phyloP scores from a whole-genome alignment of 2,329 filamentous ascomycete species.

The Fonsecaea erecta region DNA sequence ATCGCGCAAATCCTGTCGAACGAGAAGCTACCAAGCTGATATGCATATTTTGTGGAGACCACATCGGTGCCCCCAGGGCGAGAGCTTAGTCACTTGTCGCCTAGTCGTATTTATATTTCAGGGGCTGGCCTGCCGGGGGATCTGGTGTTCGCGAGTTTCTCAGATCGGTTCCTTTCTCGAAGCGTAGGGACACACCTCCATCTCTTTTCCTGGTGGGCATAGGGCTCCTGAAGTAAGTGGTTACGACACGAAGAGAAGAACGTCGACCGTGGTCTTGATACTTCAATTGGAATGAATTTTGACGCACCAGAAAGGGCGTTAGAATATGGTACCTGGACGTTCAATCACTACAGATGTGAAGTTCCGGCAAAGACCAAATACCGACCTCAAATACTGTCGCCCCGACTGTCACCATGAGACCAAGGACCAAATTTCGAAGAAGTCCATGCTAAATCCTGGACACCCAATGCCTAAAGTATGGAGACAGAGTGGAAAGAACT shows the following conservation, averaged over 20 bases:
- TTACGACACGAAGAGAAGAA: not conserved
- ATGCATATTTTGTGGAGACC: not conserved
- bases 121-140: not conserved
- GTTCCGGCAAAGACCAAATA: not conserved
- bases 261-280: not conserved
- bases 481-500: not conserved
- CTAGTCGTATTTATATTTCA: not conserved
- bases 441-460: not conserved
- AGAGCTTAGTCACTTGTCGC: conserved; percentile 9
- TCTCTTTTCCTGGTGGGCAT: no score
- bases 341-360: not conserved
- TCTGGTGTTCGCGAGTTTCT: not conserved
- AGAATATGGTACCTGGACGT: not conserved
- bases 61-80: not conserved
- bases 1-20: not conserved
- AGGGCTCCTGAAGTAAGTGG: not conserved
- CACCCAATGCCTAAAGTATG: not conserved
- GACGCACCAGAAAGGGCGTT: not conserved
- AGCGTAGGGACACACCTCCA: not conserved
- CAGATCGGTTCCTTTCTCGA: not conserved
- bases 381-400: not conserved
- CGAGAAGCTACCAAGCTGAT: not conserved
- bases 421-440: not conserved
- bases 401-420: not conserved
- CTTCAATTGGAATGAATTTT: not conserved